Base-by-base conservation (phyloP, 306 rosid species). In the Dryas alaskensis region DNA sequence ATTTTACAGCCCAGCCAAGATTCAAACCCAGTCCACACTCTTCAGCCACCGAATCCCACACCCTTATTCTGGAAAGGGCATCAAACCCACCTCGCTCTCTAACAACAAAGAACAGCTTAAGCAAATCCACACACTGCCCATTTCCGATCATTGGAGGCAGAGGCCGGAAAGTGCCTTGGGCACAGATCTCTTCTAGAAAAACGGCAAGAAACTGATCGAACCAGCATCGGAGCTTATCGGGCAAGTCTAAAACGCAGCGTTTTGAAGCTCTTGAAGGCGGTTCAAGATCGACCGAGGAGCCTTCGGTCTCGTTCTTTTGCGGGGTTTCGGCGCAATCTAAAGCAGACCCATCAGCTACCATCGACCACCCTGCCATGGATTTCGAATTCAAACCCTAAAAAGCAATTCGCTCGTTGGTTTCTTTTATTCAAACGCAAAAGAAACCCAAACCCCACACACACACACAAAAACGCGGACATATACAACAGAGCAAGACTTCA, bases 41-140 rank as follows among this genome's bases (percentile, higher is more conserved):
- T 51, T 81, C 74, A 8, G 90, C 90, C 63, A 88, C 92, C 47
- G 43, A 70, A 82, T 81, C 86, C 98, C 98, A 93, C 47, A 84
- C 63, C 60, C 76, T 76, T 1, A 49, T 62, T 37, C 79, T 44
- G 5, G 84, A 80, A 37, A 88, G 78, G 27, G 37, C 83, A 6
- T 81, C 84, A 73, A 77, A 90, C 39, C 98, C 98, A 75, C 98
- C 98, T 57, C 87, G 86, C 65, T 80, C 84, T 77, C 87, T 87
- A 74, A 91, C 97, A 72, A 78, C 87, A 87, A 80, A 65, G 68
- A 86, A 91, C 8, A 94, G 89, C 87, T 86, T 85, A 71, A 85
- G 84, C 88, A 91, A 88, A 81, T 88, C 89, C 60, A 86, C 83
- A 2, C 76, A 31, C 50, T 79, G 82, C 75, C 89, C 90, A 72